Evolutionary conservation across 768 basidiomycete species (phyloP), one percentile per base, ranked within the genome.

Genomic region (Mycena epipterygia): DNA sequence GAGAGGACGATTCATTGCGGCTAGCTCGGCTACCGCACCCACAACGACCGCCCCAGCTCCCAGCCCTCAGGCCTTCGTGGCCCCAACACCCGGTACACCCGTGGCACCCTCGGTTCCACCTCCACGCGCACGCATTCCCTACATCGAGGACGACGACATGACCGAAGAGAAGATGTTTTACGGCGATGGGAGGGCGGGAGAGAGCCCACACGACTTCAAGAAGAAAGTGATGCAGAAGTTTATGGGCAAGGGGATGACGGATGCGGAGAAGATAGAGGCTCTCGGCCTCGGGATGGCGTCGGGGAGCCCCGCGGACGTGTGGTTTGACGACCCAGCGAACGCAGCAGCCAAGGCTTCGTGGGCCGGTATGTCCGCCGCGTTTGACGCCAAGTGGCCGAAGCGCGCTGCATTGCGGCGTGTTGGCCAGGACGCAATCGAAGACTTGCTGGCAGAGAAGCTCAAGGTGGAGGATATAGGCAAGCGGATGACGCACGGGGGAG

Each of bases 151-250:
- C 44, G 52, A 52, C 49, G 49, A 51, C n/a, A 64, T 52, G 49
- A 19, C 48, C 6, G 62, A 64, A 17, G 46, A 27, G 33, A 37
- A 48, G n/a, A 39, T 64, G 49, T 64, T 64, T 33, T 64, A 64
- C 30, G 62, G 62, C 13, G 52, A 64, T 55, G 62, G 48, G 29
- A 25, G 62, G 35, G 29, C 46, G 32, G 46, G 44, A 21, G 62
- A 64, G 27, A 64, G 48, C 32, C 62, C 62, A 6, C 62, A 64
- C 30, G 62, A 64, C 32, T 64, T 49, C 35, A 51, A 35, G 25
- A 64, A 64, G 62, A 53, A 32, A 29, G 35, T 64, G 33, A 25
- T 48, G 52, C 48, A 44, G 32, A 33, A 19, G 25, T 35, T 33
- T n/a, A 29, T 64, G 41, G 52, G 41, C 49, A 55, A 49, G 33